Percentiles rank a stretch among this genome's conserved stretches.
Conservation (phyloP, 495 filamentous ascomycete species). For the Lophium mytilinum region DNA sequence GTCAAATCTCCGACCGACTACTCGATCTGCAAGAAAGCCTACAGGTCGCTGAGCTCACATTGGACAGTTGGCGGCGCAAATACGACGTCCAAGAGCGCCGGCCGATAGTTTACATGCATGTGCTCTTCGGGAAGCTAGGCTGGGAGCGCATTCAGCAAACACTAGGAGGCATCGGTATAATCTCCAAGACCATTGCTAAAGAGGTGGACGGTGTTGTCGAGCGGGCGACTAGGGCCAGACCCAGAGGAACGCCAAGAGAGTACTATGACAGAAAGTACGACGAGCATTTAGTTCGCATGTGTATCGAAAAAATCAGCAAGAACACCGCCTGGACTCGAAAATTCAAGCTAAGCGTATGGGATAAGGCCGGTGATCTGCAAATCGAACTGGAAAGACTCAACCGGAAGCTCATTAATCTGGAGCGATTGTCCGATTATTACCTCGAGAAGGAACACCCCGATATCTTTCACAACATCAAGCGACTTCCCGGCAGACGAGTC, state of each 20-base stretch:
- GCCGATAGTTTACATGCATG: constrained; percentile 6
- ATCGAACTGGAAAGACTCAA: constrained; percentile 3
- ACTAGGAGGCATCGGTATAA: not conserved
- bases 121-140: constrained; percentile 5
- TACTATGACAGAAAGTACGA: not conserved
- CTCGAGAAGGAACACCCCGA: constrained; percentile 10
- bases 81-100: constrained; percentile 14
- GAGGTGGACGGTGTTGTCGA: constrained; percentile 6
- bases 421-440: constrained; percentile 11
- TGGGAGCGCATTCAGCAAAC: constrained; percentile 1
- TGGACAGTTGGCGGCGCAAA: constrained; percentile 8
- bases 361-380: constrained; percentile 3
- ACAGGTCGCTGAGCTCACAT: constrained; percentile 2
- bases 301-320: not conserved
- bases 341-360: constrained; percentile 3
- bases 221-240: not conserved
- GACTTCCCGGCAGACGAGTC: constrained; percentile 4
- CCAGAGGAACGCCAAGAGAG: not conserved
- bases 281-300: not conserved
- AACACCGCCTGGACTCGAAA: constrained; percentile 3
- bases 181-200: not conserved
- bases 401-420: constrained; percentile 4
- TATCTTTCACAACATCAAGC: constrained; percentile 2
- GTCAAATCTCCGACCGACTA: constrained; percentile 7
- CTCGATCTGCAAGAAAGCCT: constrained; percentile 10